Evolutionary conservation across 768 basidiomycete genomes (phyloP), one percentile per base, ranked within the genome.

Genomic region (Boletus rex-veris): DNA sequence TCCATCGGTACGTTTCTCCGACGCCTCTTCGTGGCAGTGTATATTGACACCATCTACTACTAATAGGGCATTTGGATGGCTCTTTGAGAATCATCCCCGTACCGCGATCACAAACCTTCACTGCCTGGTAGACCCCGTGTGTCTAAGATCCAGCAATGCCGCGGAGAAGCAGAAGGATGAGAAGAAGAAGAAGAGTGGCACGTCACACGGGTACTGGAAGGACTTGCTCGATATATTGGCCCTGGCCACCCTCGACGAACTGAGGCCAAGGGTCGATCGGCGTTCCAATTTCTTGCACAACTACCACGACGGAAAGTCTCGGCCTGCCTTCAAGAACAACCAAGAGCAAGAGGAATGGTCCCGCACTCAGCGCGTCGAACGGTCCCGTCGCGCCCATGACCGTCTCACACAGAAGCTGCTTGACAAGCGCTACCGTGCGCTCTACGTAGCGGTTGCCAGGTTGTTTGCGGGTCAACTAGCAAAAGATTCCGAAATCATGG

Each of bases 151-250:
- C 15, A 16, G 5, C 16, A 50, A 54, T 36, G 37, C 21, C 11
- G 7, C 31, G 12, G 21, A 48, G 14, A 2, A 8, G 28, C 28
- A 28, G 28, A 53, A 28, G 33, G 33, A 35, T 14, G 33, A 35
- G 46, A 58, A 35, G 43, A 24, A 31, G 24, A 21, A 21, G 21
- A 21, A 35, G 16, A 28, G 18, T 10, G 36, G 63, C 31, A 49
- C 59, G 18, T 54, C 75, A 5, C 86, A 89, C 45, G 87, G 87
- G 0, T 87, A 84, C 61, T 89, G 85, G 83, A 88, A 90, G 63
- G 88, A 89, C 59, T 74, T 88, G 19, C 76, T 87, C 48, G 84
- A 87, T 48, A 82, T 90, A 45, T 73, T 89, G 5, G 76, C 80
- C 5, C 75, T 90, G 28, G 83, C 82, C 11, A 74, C 81, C 1